phyloP scores from a whole-genome alignment of 2,329 filamentous ascomycete genomes.

The Nothophaeocryptopus gaeumannii region DNA sequence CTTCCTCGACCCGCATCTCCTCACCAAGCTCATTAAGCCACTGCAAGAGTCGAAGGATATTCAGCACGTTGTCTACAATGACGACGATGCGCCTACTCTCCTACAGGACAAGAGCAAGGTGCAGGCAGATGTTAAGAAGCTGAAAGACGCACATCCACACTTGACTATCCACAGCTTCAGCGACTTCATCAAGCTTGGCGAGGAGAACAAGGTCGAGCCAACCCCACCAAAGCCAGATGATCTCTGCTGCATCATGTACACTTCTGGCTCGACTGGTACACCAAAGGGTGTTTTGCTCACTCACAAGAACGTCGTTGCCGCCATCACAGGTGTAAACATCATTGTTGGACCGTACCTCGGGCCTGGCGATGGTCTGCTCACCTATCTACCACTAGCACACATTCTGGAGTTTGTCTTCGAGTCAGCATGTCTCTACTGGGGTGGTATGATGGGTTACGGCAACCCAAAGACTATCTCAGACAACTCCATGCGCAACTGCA shows the following conservation, averaged over 20 bases:
- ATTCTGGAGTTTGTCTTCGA: conserved; percentile 97
- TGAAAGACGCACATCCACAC: conserved; percentile 53
- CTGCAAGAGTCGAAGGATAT: conserved; percentile 56
- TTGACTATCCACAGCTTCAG: conserved; percentile 56
- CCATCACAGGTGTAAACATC: conserved; percentile 74
- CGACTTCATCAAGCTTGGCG: conserved; percentile 52
- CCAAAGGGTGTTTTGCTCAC: conserved; percentile 86
- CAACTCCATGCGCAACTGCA: conserved; percentile 79
- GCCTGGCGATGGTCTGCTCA: conserved; percentile 74
- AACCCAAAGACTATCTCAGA: conserved; percentile 87
- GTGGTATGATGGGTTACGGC: conserved; percentile 89
- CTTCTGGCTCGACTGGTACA: conserved; percentile 82
- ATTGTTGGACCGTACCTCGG: conserved; percentile 76
- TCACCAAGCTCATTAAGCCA: conserved; percentile 53
- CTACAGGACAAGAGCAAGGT: conserved; percentile 43
- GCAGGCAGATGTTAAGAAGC: conserved; percentile 52
- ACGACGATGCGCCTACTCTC: conserved; percentile 40
- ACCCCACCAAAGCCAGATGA: conserved; percentile 71
- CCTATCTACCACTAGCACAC: conserved; percentile 90
- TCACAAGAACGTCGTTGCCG: conserved; percentile 76
- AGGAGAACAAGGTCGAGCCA: conserved; percentile 68
- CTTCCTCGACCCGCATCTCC: conserved; percentile 79
- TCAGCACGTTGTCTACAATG: conserved; percentile 59
- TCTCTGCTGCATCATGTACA: conserved; percentile 77
- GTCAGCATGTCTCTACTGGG: conserved; percentile 84